Evolutionary conservation across 805 yeast genomes (phyloP), one percentile per base, ranked within the genome.

Genomic region (Vanderwaltozyma verrucispora): DNA sequence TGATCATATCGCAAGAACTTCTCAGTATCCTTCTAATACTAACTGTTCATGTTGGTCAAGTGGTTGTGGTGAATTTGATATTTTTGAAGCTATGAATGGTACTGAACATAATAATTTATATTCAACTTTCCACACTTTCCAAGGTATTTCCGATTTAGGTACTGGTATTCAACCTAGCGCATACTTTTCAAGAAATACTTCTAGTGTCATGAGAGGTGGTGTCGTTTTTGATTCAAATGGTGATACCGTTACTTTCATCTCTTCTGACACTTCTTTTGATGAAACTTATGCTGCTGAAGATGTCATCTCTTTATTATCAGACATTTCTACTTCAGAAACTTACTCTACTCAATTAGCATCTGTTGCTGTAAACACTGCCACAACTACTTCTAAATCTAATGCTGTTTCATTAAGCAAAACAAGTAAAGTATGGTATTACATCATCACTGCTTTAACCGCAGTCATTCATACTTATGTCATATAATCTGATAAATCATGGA

Each of bases 41-140:
- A 75, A 74, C 53, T 80, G 87, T 58, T 78, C 86, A 6, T 77
- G 86, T 51, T 80, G 88, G 88, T 65, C 71, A 32, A 69, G 80
- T 21, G 89, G 88, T 10, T 78, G 87, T 60, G 87, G 88, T 55
- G 87, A 80, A 59, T 78, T 75, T 48, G 89, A 80, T 59, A 71
- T 79, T 47, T 80, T 80, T 53, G 89, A 81, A 62, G 77, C 75
- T 29, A 71, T 77, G 75, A 80, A 80, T 59, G 60, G 63, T 39
- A 74, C 85, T 13, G 73, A 74, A 45, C 56, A 71, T 19, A 58
- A 57, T 35, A 68, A 76, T 40, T 66, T 81, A 47, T 77, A 65
- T 60, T 67, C 86, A 15, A 78, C 88, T 7, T 62, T 81, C 55
- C 92, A 81, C 55, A 84, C 78, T 51, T 81, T 70, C 67, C 92